Evolutionary conservation across 2,329 filamentous ascomycete species (phyloP), one percentile per base, ranked within the genome.

Genomic region (Macroventuria anomochaeta): DNA sequence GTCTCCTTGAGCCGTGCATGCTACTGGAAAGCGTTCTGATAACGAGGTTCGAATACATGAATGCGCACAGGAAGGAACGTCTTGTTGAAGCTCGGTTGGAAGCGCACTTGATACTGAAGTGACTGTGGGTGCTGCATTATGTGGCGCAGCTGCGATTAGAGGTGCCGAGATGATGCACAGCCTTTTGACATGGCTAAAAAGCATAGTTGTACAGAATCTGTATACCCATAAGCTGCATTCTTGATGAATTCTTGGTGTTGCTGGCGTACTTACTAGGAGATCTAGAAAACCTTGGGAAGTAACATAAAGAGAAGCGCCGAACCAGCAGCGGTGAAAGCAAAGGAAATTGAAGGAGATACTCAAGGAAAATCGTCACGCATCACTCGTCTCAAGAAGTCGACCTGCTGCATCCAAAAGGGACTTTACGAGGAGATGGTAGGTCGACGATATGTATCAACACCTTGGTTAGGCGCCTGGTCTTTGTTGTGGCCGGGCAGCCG

Each of bases 141-240:
- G 64, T 33, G 70, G 66, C 55, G 62, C 65, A 53, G 71, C 68
- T 62, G 64, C 58, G 55, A 71, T 70, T 67, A 74, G 44, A 44
- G 70, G 63, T 62, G 69, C 66, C 63, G 67, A 67, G 61, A 70
- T 60, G 53, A 71, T 68, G 67, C 67, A 73, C 69, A 72, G 65
- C 66, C 68, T 68, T 68, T 66, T 68, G 49, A 66, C 59, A 66
- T 67, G 70, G 66, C 71, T 68, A 61, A 72, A 57, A 68, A 70
- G 65, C 72, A 75, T 75, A 75, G 59, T 72, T 61, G 65, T 74
- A 73, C 71, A 71, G 53, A 55, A 64, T 59, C 68, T 72, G 61
- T 46, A 55, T 54, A 53, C 48, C 32, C 26, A 62, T 74, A 57
- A 73, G 67, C 67, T 63, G 55, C 63, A 68, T 71, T 62, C 62